These are phyloP conservation scores for Paramecium octaurelia DNA, from an alignment of 73 alveolate genomes.

Conservation along the genomic window DNA sequence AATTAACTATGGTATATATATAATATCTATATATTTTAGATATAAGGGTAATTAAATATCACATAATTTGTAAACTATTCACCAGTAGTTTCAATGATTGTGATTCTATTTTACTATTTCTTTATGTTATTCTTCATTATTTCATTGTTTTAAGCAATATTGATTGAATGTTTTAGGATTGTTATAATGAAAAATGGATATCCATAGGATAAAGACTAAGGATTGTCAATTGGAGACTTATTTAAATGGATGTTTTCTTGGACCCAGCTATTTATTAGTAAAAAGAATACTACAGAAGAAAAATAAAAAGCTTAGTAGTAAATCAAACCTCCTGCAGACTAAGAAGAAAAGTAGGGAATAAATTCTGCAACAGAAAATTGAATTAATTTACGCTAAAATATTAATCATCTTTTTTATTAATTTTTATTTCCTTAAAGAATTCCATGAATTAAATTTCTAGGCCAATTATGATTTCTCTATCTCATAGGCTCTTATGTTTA, in stretches of 20 bases:
- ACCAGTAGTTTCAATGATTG: conserved; percentile 21
- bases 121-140: conserved; percentile 8
- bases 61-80: background rate
- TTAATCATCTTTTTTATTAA: background rate
- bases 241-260: conserved; percentile 50
- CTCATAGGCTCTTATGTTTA: background rate
- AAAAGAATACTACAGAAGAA: background rate
- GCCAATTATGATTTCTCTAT: conserved; percentile 23
- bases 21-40: background rate
- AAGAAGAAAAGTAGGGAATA: conserved; percentile 6
- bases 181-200: conserved; percentile 40
- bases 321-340: background rate
- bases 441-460: conserved; percentile 46
- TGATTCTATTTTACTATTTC: background rate
- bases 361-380: conserved; percentile 13
- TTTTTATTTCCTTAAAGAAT: conserved; percentile 35
- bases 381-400: background rate
- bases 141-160: conserved; percentile 20
- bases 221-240: background rate
- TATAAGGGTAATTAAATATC: background rate
- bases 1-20: background rate
- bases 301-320: background rate
- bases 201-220: conserved; percentile 11
- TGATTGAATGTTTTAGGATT: conserved; percentile 30
- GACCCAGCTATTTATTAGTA: background rate